Percentiles rank a stretch among this genome's conserved stretches.
Conservation (phyloP, 2,329 filamentous ascomycete genomes). For the Shiraia sp. region DNA sequence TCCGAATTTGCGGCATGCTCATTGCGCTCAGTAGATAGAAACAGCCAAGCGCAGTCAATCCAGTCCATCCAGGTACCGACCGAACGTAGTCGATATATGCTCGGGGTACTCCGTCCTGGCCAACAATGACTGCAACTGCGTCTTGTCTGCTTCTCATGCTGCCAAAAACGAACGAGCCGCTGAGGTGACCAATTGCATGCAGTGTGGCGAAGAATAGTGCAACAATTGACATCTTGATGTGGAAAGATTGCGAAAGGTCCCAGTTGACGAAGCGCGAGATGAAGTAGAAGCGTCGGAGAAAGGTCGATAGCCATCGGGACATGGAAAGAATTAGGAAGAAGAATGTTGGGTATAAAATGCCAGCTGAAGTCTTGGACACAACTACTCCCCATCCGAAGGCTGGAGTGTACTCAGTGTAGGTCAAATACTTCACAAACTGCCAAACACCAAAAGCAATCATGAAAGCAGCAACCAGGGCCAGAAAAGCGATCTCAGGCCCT, state of each 20-base stretch:
- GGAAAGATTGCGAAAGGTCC: constrained; percentile 60
- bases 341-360: constrained; percentile 60
- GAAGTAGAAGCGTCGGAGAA: constrained; percentile 55
- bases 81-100: constrained; percentile 54
- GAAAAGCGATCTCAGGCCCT: constrained; percentile 56
- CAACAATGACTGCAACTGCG: constrained; percentile 51
- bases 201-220: constrained; percentile 56
- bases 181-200: constrained; percentile 59
- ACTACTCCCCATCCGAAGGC: constrained; percentile 62
- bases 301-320: constrained; percentile 61
- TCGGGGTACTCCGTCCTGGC: constrained; percentile 49
- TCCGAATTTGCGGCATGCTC: constrained; percentile 56
- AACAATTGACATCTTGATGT: constrained; percentile 58
- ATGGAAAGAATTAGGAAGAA: constrained; percentile 64
- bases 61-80: constrained; percentile 56
- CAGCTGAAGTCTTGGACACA: constrained; percentile 59
- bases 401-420: constrained; percentile 49
- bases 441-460: constrained; percentile 59
- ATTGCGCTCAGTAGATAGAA: constrained; percentile 56
- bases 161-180: constrained; percentile 57
- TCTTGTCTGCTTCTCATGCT: constrained; percentile 52
- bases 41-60: constrained; percentile 53
- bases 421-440: constrained; percentile 60
- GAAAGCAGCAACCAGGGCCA: constrained; percentile 52
- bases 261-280: constrained; percentile 61